phyloP scores from a whole-genome alignment of 345 rosid species.

The Durio zibethinus region DNA sequence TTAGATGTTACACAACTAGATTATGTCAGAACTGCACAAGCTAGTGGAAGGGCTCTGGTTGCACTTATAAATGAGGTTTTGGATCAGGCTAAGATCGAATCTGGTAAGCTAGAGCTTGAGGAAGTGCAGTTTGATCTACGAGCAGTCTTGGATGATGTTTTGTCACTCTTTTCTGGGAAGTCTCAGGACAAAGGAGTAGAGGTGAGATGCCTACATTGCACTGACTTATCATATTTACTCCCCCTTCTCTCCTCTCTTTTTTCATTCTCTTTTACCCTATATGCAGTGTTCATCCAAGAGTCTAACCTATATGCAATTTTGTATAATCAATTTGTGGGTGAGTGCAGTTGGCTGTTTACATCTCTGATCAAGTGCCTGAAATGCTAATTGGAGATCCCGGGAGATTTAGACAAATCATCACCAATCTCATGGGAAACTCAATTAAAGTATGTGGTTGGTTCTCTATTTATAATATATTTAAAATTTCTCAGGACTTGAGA shows the following conservation, averaged over 20 bases:
- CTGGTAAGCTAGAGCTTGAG: slow-evolving; percentile 96
- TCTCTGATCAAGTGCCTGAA: slow-evolving; percentile 83
- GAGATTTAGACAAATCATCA: slow-evolving; percentile 90
- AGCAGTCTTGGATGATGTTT: slow-evolving; percentile 82
- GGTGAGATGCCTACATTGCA: slow-evolving; percentile 39
- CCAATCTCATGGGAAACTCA: slow-evolving; percentile 93
- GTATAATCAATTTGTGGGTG: slow-evolving; percentile 20
- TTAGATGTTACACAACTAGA: slow-evolving; percentile 91
- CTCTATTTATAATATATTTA: background rate
- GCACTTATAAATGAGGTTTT: slow-evolving; percentile 88
- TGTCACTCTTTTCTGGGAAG: slow-evolving; percentile 88
- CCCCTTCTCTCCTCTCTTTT: background rate
- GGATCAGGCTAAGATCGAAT: slow-evolving; percentile 93
- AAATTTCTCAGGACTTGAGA: background rate
- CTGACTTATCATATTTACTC: background rate
- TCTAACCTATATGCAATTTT: slow-evolving; percentile 10
- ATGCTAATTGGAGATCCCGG: slow-evolving; percentile 87
- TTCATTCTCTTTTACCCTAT: background rate
- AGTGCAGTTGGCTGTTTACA: slow-evolving; percentile 81
- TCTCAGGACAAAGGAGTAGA: slow-evolving; percentile 86
- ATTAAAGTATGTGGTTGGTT: slow-evolving; percentile 54
- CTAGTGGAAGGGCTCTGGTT: slow-evolving; percentile 88
- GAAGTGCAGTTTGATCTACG: slow-evolving; percentile 75
- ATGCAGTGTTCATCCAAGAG: background rate
- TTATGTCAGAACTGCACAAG: slow-evolving; percentile 86